Evolutionary conservation across 1,284 basidiomycete species (phyloP), one percentile per base, ranked within the genome.

Genomic region (Kwoniella shivajii): DNA sequence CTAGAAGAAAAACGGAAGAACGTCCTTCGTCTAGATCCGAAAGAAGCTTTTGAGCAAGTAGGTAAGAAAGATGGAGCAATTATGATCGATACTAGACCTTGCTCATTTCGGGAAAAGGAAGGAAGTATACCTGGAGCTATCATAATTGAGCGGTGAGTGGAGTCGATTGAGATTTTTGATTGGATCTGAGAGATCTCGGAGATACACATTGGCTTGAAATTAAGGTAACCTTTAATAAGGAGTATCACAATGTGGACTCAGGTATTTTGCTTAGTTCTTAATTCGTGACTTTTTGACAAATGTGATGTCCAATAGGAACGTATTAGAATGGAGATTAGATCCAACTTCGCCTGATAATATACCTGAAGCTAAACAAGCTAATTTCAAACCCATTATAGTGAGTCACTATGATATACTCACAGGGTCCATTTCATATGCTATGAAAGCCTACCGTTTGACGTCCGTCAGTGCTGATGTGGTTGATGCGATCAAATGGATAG

Each of bases 291-390:
- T n/a, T n/a, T n/a, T n/a, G n/a, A n/a, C n/a, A n/a, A n/a, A n/a
- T n/a, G n/a, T n/a, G n/a, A n/a, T n/a, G n/a, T n/a, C n/a, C n/a
- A n/a, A n/a, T n/a, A n/a, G n/a, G n/a, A 57, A 57, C 20, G 55
- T 57, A 11, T 36, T 57, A 16, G 55, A 57, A 46, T 57, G 55
- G 55, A 27, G 48, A 9, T 26, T 57, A 16, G 55, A 57, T 39
- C 55, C 42, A n/a, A 57, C 49, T 4, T 57, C 55, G 6, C 48
- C 55, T 2, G 42, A 45, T 29, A 22, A 16, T 22, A 51, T 57
- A 16, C 16, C 24, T 13, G 38, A 57, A 33, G 55, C 55, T 18
- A 31, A 27, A 9, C 4, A 24, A 20, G 34, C 48, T 29, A 31
- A 27, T 7, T 57, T 57, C 30, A 31, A 20, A 20, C 55, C 48